A percentile compares a stretch with the other conserved stretches of the same genome.
Conservation (phyloP, 225 moss, liverwort and hornwort genomes). For the Asterella californica region DNA sequence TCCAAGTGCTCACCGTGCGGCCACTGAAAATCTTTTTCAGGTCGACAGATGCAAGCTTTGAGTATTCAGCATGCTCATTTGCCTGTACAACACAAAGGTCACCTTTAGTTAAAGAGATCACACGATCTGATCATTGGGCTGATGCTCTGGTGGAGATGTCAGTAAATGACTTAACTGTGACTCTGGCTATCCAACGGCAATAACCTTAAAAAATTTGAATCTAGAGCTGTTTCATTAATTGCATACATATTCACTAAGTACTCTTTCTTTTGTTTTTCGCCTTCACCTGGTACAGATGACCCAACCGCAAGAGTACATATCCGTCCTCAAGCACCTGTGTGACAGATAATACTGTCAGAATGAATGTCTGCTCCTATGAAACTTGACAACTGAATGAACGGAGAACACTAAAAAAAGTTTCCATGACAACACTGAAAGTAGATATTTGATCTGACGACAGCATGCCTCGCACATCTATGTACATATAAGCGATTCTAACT, state of each 20-base stretch:
- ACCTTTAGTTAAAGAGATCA: neutral
- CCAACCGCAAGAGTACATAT: constrained; percentile 30
- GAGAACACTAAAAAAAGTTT: neutral
- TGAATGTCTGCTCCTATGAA: too few species aligned
- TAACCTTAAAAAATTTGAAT: neutral
- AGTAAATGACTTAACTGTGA: neutral
- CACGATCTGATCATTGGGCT: neutral
- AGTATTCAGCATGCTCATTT: constrained; percentile 27
- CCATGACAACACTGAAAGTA: neutral
- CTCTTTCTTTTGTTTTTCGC: neutral
- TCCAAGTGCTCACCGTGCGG: neutral
- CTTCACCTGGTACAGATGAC: constrained; percentile 34
- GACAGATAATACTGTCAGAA: neutral
- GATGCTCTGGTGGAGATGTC: neutral
- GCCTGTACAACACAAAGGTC: constrained; percentile 1
- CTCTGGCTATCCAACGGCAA: neutral
- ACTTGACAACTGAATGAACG: neutral
- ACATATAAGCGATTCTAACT: neutral
- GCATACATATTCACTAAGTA: neutral
- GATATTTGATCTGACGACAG: neutral
- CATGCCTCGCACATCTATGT: too few species aligned
- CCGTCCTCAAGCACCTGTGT: constrained; percentile 30
- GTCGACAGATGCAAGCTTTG: constrained; percentile 30
- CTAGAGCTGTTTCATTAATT: neutral
- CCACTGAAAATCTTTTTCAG: constrained; percentile 24